Evolutionary conservation across 2,329 filamentous ascomycete genomes (phyloP).

Genomic region (Triangularia verruculosa): DNA sequence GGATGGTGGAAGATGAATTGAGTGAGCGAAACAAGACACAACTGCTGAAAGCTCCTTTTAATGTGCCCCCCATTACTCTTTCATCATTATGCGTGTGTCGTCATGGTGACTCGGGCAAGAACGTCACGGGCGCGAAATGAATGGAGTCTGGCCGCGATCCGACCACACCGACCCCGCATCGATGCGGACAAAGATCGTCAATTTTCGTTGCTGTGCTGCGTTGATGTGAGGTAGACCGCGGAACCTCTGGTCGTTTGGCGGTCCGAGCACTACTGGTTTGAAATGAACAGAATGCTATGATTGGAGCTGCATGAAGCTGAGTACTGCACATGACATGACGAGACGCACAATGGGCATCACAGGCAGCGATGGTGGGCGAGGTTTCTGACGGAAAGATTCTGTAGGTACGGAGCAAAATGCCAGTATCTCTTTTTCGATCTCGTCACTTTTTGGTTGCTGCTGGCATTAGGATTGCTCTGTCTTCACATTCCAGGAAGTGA

Average conservation of each 20-base stretch:
- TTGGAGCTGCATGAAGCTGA: neutral
- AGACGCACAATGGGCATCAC: neutral
- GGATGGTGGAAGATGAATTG: neutral
- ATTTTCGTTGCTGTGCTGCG: neutral
- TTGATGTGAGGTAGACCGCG: neutral
- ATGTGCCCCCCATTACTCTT: neutral
- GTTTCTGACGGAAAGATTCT: no score
- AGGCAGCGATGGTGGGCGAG: no score
- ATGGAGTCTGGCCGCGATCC: neutral
- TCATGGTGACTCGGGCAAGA: neutral
- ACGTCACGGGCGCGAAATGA: neutral
- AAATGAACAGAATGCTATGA: neutral
- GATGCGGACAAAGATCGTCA: neutral
- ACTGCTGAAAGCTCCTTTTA: neutral
- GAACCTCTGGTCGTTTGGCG: no score
- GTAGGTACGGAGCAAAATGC: no score
- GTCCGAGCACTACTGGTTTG: neutral
- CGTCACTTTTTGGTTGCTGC: no score
- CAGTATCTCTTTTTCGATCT: no score
- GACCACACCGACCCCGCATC: neutral
- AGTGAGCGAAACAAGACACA: no score
- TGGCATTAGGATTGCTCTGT: no score
- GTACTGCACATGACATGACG: neutral
- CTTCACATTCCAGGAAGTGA: no score
- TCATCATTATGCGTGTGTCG: neutral